Conservation (phyloP, 1,139 yeast genomes). For the Geotrichum europaeum region DNA sequence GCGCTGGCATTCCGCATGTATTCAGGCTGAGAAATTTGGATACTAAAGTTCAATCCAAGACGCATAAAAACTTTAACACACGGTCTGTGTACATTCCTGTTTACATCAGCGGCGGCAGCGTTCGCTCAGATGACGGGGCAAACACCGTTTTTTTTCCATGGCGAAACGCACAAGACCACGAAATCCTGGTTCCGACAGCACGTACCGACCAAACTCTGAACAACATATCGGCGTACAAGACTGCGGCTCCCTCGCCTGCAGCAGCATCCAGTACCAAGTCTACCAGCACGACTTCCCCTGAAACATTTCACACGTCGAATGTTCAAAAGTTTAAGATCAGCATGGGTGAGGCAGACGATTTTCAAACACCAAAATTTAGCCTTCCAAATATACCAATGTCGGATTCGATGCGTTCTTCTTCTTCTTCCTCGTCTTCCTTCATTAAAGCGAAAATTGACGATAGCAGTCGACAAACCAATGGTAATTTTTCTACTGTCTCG, state of each 20-base stretch:
- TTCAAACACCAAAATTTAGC: neutral
- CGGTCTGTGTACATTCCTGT: neutral
- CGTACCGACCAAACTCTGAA: neutral
- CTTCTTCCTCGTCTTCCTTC: no score
- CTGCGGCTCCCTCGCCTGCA: neutral
- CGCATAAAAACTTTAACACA: neutral
- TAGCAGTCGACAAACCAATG: no score
- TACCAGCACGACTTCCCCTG: neutral
- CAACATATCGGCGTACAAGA: neutral
- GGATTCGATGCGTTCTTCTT: no score
- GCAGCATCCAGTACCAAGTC: neutral
- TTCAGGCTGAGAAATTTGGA: conserved; percentile 7
- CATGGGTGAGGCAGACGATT: neutral
- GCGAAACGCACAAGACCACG: neutral
- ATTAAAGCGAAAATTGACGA: no score
- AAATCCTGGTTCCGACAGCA: neutral
- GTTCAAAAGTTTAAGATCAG: neutral
- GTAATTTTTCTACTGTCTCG: no score
- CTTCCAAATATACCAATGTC: neutral
- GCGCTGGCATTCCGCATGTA: conserved; percentile 6
- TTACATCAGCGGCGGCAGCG: neutral
- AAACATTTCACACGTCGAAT: neutral
- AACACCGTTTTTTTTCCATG: neutral
- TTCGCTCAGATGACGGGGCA: neutral
- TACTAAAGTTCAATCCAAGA: neutral